Evolutionary conservation across 129 eudicot genomes (phyloP).

Genomic region (Silybum marianum): DNA sequence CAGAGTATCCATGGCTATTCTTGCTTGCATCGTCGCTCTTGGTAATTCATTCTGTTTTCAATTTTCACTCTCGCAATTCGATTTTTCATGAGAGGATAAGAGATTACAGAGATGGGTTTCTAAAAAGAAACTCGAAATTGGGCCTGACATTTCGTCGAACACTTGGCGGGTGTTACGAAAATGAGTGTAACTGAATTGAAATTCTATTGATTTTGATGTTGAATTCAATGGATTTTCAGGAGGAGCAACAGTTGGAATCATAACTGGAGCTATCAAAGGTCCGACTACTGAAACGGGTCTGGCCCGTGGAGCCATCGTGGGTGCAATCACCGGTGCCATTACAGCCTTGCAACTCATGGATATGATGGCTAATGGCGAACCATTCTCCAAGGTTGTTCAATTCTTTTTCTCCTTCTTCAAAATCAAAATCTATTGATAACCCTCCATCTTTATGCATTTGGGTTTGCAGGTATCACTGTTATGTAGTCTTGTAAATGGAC

Average conservation of each 20-base stretch:
- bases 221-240: conserved; percentile 38
- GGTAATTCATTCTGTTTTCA: conserved; percentile 40
- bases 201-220: background rate
- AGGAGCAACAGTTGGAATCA: conserved; percentile 66
- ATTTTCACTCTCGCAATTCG: background rate
- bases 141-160: conserved; percentile 20
- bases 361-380: conserved; percentile 58
- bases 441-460: background rate
- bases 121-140: background rate
- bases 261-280: conserved; percentile 79
- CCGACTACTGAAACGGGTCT: conserved; percentile 80
- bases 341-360: conserved; percentile 76
- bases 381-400: conserved; percentile 66
- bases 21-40: conserved; percentile 52
- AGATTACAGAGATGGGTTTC: background rate
- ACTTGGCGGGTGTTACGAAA: background rate
- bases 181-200: background rate
- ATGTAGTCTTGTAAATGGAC: conserved; percentile 75
- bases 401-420: background rate
- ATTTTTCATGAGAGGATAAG: background rate
- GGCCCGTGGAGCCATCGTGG: conserved; percentile 66
- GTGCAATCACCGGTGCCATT: conserved; percentile 74
- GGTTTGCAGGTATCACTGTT: conserved; percentile 64
- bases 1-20: conserved; percentile 30
- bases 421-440: background rate